Evolutionary conservation across 495 filamentous ascomycete species (phyloP).

Genomic region (Bathelium albidoporum): DNA sequence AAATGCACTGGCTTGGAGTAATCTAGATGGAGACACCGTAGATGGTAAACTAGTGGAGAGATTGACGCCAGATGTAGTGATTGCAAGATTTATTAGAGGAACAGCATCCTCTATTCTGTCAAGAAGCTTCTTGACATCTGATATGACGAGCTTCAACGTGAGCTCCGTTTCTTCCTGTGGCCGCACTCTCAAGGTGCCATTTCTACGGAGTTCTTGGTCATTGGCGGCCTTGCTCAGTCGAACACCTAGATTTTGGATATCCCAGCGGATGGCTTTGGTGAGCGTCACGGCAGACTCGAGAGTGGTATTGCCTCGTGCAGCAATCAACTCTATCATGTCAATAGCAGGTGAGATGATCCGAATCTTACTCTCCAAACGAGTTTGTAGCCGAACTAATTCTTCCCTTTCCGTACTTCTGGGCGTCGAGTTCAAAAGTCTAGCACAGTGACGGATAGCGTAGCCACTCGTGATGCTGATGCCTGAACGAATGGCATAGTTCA

Average conservation of each 20-base stretch:
- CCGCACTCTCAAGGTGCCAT: constrained; percentile 39
- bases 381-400: constrained; percentile 61
- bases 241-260: constrained; percentile 76
- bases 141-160: constrained; percentile 60
- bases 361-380: constrained; percentile 72
- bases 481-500: constrained; percentile 87
- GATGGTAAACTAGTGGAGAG: constrained; percentile 67
- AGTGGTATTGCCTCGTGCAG: constrained; percentile 88
- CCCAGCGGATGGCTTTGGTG: constrained; percentile 76
- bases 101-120: constrained; percentile 82
- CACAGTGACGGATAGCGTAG: constrained; percentile 75
- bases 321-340: constrained; percentile 90
- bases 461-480: constrained; percentile 78
- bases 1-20: constrained; percentile 90
- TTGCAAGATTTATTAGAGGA: constrained; percentile 86
- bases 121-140: constrained; percentile 67
- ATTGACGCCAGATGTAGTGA: constrained; percentile 86
- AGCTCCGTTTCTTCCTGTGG: constrained; percentile 40
- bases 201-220: constrained; percentile 50
- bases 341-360: constrained; percentile 87
- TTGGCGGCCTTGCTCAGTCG: constrained; percentile 60
- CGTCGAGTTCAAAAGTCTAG: constrained; percentile 63
- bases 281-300: constrained; percentile 80
- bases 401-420: constrained; percentile 54
- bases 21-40: constrained; percentile 78